Base-by-base conservation (phyloP, 257 asterid species). In the Primulina huaijiensis region DNA sequence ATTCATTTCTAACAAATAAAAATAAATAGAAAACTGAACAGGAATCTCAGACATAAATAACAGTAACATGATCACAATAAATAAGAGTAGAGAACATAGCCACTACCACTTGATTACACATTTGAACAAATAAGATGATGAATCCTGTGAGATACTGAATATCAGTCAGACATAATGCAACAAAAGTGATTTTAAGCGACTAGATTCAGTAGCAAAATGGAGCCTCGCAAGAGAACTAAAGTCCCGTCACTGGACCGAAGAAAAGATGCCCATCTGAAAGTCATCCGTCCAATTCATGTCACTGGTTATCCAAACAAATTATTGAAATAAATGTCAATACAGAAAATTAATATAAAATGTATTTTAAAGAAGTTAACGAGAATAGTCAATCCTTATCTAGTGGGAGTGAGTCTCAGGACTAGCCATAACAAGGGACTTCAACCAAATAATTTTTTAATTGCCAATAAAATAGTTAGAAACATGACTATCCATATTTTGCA, bases 21-120 rank as follows among this genome's bases (percentile, higher is more conserved):
- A 72, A 14, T 8, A 34, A 34, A 58, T 19, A 34, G 60, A 63
- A 59, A 73, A 27, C 7, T 34, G n/a, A 77, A 14, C 31, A 19
- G 25, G 59, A 35, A 61, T 38, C 31, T 14, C 38, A 38, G 37
- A 58, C 3, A 40, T 37, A 10, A 46, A 46, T 4, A 46, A 12
- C 20, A 46, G 16, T 11, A 43, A 43, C 53, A 43, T 43, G 53
- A 12, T 10, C 34, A 20, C 40, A 19, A 37, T 20, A 34, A 21
- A 65, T 31, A 21, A 23, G 52, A 19, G 35, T 43, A 12, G 35
- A 23, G 20, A 46, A 5, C 56, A 46, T 14, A 14, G 56, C 56
- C 20, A 46, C 56, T 46, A 16, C 17, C 17, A 46, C 6, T 46
- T 16, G 19, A 46, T 46, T 2, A 12, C 53, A 46, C 7, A 46